A percentile compares a stretch with the other conserved stretches of the same genome.
Conservation (phyloP, 31 red algal species). For the Endocladia muricata region DNA sequence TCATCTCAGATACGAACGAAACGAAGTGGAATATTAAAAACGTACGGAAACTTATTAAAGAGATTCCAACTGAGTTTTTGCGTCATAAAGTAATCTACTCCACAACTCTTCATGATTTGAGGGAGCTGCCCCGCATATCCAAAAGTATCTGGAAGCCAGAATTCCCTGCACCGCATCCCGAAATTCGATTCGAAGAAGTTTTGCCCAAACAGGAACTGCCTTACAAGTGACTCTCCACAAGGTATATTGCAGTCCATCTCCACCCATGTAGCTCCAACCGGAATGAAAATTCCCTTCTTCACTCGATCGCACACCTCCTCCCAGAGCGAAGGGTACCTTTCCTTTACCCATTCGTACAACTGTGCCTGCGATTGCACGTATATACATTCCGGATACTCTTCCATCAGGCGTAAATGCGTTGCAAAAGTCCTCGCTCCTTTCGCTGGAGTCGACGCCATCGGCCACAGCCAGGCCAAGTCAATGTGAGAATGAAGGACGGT, state of each 20-base stretch:
- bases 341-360: constrained; percentile 70
- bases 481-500: constrained; percentile 75
- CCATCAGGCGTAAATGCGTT: constrained; percentile 55
- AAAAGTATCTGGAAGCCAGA: constrained; percentile 87
- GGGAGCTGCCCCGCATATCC: constrained; percentile 70
- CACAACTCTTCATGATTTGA: constrained; percentile 62
- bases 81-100: constrained; percentile 68
- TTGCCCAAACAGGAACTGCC: constrained; percentile 79
- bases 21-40: no score
- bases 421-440: constrained; percentile 80
- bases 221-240: constrained; percentile 53
- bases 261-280: constrained; percentile 78
- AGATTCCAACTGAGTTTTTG: constrained; percentile 83
- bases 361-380: constrained; percentile 78
- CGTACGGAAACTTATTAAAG: constrained; percentile 63
- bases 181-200: constrained; percentile 63
- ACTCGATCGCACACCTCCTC: constrained; percentile 36
- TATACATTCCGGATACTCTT: constrained; percentile 52
- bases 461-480: constrained; percentile 85
- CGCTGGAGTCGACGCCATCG: constrained; percentile 58
- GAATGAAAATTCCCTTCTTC: constrained; percentile 39
- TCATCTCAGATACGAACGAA: no score
- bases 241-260: constrained; percentile 91
- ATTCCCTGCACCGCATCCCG: constrained; percentile 31
- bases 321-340: constrained; percentile 59